These are phyloP conservation scores for Purshia tridentata DNA, from an alignment of 306 rosid genomes.

Conservation along the genomic window DNA sequence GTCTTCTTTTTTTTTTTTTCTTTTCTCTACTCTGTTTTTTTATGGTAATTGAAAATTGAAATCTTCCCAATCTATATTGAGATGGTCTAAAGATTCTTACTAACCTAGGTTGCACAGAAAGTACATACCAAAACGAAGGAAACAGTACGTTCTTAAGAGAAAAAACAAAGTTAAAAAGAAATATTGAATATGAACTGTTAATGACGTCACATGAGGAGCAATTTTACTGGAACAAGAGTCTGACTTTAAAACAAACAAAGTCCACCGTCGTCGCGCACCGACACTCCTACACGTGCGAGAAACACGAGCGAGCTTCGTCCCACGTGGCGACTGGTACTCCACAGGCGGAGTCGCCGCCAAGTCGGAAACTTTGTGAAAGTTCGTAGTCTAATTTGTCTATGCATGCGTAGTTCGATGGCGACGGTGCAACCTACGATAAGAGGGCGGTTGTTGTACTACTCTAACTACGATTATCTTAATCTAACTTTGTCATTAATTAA, in stretches of 20 bases:
- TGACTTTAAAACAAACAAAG: not conserved
- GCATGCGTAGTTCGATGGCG: slow-evolving; percentile 41
- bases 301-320: not conserved
- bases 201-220: not conserved
- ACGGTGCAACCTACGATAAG: slow-evolving; percentile 35
- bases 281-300: slow-evolving; percentile 47
- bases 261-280: slow-evolving; percentile 38
- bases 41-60: too few species aligned
- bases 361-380: slow-evolving; percentile 26
- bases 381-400: slow-evolving; percentile 20
- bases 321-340: slow-evolving; percentile 29
- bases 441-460: slow-evolving; percentile 22
- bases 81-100: too few species aligned
- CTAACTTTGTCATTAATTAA: not conserved
- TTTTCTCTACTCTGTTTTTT: too few species aligned
- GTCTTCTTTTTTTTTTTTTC: too few species aligned
- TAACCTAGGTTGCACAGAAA: too few species aligned
- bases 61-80: too few species aligned
- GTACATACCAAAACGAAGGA: slow-evolving; percentile 8
- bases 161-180: too few species aligned
- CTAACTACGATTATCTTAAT: not conserved
- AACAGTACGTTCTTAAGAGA: not conserved
- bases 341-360: slow-evolving; percentile 25
- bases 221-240: not conserved
- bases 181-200: too few species aligned